These are phyloP conservation scores for Ganoderma sinense DNA, from an alignment of 1,284 basidiomycete genomes.

Conservation along the genomic window DNA sequence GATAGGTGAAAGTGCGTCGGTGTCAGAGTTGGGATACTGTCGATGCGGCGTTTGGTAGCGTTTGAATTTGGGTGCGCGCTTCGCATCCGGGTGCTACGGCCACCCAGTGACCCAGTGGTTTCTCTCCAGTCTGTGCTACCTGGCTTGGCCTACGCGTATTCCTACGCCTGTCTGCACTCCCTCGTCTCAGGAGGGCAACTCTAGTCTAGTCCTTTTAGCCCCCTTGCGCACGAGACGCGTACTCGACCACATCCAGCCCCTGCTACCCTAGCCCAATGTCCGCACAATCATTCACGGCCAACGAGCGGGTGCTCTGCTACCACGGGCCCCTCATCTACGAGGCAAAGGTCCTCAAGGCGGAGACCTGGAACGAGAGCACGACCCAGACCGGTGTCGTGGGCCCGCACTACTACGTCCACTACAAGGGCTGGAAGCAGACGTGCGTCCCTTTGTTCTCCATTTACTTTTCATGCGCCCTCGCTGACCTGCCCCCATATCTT, in stretches of 20 bases:
- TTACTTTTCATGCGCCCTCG: slow-evolving; percentile 8
- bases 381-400: slow-evolving; percentile 74
- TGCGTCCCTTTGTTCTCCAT: slow-evolving; percentile 51
- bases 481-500: neutral
- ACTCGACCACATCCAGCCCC: neutral
- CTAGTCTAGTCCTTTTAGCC: neutral
- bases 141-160: neutral
- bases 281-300: slow-evolving; percentile 48
- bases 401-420: slow-evolving; percentile 95
- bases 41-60: neutral
- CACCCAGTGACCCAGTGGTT: no score
- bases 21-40: no score
- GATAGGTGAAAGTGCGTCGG: neutral
- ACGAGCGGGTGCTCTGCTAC: slow-evolving; percentile 92
- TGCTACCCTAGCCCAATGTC: slow-evolving; percentile 19
- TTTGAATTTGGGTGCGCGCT: neutral
- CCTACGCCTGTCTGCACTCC: neutral
- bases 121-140: no score
- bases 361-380: slow-evolving; percentile 77
- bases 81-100: neutral
- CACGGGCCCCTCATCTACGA: slow-evolving; percentile 96
- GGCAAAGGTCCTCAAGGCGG: slow-evolving; percentile 90
- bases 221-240: neutral
- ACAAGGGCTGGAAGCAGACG: slow-evolving; percentile 99
- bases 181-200: neutral